Percentiles rank a stretch among this genome's conserved stretches.
These are phyloP conservation scores for Talaromyces liani DNA, from an alignment of 495 filamentous ascomycete genomes.

Conservation along the genomic window DNA sequence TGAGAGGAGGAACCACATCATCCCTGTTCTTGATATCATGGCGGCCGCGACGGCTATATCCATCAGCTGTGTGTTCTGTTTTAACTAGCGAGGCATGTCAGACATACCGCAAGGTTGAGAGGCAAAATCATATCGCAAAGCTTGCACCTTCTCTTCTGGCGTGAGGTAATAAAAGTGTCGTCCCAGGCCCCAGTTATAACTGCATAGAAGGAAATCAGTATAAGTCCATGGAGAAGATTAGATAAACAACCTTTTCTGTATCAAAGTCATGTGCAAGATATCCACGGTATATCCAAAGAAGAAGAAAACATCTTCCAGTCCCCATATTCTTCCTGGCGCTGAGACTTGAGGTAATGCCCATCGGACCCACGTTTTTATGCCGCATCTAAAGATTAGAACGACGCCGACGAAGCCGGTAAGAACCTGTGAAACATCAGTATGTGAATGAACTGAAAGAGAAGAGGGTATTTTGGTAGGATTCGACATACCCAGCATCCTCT, in stretches of 20 bases:
- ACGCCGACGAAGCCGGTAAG: slow-evolving; percentile 23
- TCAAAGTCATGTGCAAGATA: slow-evolving; percentile 23
- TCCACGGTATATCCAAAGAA: slow-evolving; percentile 23
- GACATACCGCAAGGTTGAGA: slow-evolving; percentile 25
- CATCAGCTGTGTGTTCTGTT: slow-evolving; percentile 31
- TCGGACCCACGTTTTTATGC: slow-evolving; percentile 27
- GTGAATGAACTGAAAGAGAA: not conserved
- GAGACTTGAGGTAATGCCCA: slow-evolving; percentile 28
- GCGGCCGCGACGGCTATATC: slow-evolving; percentile 44
- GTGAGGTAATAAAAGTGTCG: slow-evolving; percentile 24
- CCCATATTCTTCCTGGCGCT: slow-evolving; percentile 26
- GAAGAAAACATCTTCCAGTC: slow-evolving; percentile 28
- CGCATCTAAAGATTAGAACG: slow-evolving; percentile 24
- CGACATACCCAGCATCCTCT: slow-evolving; percentile 24
- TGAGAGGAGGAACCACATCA: slow-evolving; percentile 33
- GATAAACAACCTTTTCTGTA: slow-evolving; percentile 22
- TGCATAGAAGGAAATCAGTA: slow-evolving; percentile 1
- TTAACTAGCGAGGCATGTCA: too few species aligned
- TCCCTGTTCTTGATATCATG: slow-evolving; percentile 31
- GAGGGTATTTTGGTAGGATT: not conserved
- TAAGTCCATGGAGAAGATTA: not conserved
- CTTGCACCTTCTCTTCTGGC: slow-evolving; percentile 11
- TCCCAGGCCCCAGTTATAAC: slow-evolving; percentile 26
- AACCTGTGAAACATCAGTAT: slow-evolving; percentile 12
- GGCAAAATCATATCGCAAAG: slow-evolving; percentile 27